Base-by-base conservation (phyloP, 306 rosid genomes). In the Alnus glutinosa region DNA sequence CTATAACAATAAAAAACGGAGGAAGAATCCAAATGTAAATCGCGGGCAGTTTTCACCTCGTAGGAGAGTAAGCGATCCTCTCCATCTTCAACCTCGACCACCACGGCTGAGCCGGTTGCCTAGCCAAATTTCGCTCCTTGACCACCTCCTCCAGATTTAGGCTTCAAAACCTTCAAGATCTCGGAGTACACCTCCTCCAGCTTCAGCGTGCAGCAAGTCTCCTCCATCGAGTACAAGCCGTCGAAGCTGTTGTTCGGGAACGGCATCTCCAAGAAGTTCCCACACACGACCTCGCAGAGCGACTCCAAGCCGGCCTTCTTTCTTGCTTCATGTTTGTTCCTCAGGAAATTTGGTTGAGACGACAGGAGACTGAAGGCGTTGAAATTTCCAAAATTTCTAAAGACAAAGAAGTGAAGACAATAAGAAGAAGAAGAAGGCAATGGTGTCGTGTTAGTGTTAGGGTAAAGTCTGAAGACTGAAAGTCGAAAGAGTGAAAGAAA, bases 151-250 rank as follows among this genome's bases (percentile, higher is more conserved):
- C 95, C 78, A 90, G 96, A 64, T 1, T 98, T 98, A 0, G 98
- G 98, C 75, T 95, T 95, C 86, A 95, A 49, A 10, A 95, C 98
- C 73, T 97, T 74, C 48, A 84, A 95, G 83, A 91, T 76, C 81
- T 95, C 98, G 0, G 86, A 85, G 85, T 95, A 95, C 2, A 95
- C 98, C 32, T 95, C 47, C 47, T 92, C 97, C 1, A 95, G 92
- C 81, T 87, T 90, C 66, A 98, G 98, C 87, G 98, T 97, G 91
- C 92, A 98, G 11, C 98, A 95, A 0, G 98, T 92, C 7, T 98
- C 97, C 75, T 95, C 98, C 66, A 95, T 92, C 0, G 98, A 89
- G 90, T 95, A 95, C 73, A 96, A 98, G 76, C 98, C 97, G 81
- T 91, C 93, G 82, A 95, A 95, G 75, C 79, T 89, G 82, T 61